A percentile compares a stretch with the other conserved stretches of the same genome.
Conservation (phyloP, 169 alveolate species). For the Plasmodium gonderi region DNA sequence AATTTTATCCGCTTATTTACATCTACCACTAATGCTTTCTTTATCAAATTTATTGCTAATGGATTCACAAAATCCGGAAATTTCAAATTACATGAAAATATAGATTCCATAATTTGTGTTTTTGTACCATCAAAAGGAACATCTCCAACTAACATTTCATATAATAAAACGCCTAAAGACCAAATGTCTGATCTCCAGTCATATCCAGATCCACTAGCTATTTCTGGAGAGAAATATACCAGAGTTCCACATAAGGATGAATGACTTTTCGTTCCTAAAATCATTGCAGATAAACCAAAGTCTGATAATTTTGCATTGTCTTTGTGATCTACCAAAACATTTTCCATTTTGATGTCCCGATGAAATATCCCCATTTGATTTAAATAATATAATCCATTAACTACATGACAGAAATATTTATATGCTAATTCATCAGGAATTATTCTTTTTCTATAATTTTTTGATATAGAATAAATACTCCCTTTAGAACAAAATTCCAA, state of each 20-base stretch:
- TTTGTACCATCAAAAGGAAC: constrained; percentile 90
- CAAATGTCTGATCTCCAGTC: constrained; percentile 91
- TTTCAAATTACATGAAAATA: constrained; percentile 67
- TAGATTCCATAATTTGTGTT: constrained; percentile 60
- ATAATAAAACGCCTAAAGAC: constrained; percentile 92
- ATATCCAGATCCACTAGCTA: constrained; percentile 88
- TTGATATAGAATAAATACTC: constrained; percentile 69
- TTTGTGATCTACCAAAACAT: constrained; percentile 77
- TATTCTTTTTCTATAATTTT: constrained; percentile 57
- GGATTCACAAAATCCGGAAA: constrained; percentile 66
- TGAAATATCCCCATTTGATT: constrained; percentile 80
- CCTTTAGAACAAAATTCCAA: constrained; percentile 67
- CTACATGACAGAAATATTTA: constrained; percentile 71
- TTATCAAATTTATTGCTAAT: constrained; percentile 62
- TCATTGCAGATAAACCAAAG: constrained; percentile 76
- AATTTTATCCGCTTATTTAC: constrained; percentile 57
- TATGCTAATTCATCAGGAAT: constrained; percentile 71
- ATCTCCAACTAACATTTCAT: constrained; percentile 91
- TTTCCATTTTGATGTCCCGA: constrained; percentile 83
- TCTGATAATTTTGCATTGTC: constrained; percentile 77
- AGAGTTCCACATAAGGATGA: constrained; percentile 92
- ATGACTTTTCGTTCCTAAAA: constrained; percentile 51
- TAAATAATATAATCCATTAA: constrained; percentile 68
- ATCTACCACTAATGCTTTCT: constrained; percentile 60
- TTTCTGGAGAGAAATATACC: constrained; percentile 94